Conservation (phyloP, 2,329 filamentous ascomycete species). For the Ophioceras dolichostomum region DNA sequence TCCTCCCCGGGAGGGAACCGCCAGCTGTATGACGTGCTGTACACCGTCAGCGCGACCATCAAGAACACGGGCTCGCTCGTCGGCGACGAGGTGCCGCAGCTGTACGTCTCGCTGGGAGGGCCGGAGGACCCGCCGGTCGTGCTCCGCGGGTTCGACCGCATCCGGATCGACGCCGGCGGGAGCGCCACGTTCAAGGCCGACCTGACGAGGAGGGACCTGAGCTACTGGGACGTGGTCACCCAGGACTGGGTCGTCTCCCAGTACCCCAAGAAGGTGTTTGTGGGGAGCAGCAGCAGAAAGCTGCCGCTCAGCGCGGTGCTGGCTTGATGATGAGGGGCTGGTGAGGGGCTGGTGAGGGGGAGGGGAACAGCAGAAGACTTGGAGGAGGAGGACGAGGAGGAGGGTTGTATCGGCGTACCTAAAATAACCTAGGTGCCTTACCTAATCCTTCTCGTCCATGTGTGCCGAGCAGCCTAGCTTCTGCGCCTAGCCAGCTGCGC, state of each 20-base stretch:
- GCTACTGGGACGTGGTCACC: conserved; percentile 67
- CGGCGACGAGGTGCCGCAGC: conserved; percentile 63
- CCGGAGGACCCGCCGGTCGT: conserved; percentile 53
- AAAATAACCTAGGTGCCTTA: too few relatives aligned
- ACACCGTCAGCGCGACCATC: conserved; percentile 54
- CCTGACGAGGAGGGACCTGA: conserved; percentile 69
- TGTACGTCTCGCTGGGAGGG: conserved; percentile 74
- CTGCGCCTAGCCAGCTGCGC: too few relatives aligned
- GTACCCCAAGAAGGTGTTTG: conserved; percentile 38
- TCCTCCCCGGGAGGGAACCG: conserved; percentile 45
- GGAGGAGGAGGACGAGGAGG: too few relatives aligned
- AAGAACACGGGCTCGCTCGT: conserved; percentile 55
- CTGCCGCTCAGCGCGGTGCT: conserved; percentile 28
- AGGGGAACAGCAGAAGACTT: too few relatives aligned
- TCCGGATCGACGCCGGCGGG: conserved; percentile 59
- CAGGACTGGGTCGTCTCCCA: conserved; percentile 72
- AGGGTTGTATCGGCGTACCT: too few relatives aligned
- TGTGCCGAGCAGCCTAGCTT: too few relatives aligned
- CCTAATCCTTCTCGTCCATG: too few relatives aligned
- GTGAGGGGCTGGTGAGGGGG: too few relatives aligned
- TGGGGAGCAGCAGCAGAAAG: conserved; percentile 43
- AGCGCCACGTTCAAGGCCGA: conserved; percentile 53
- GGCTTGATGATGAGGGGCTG: too few relatives aligned
- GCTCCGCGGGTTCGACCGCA: conserved; percentile 71
- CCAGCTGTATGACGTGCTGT: conserved; percentile 56